Base-by-base conservation (phyloP, 257 asterid species). In the Scutellaria minor region DNA sequence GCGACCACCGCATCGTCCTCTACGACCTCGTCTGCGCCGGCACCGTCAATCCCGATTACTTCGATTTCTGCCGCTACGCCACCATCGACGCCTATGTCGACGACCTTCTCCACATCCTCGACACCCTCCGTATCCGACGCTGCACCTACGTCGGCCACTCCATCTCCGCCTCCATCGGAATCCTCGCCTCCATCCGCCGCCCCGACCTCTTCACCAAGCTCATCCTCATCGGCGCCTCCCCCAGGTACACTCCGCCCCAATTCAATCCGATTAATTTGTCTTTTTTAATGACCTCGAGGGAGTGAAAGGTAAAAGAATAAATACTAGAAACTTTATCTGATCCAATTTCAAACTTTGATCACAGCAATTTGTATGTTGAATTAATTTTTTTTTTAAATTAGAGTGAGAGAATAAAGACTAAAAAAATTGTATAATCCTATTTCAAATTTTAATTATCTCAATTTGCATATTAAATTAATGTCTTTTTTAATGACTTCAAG, bases 21-120 rank as follows among this genome's bases (percentile, higher is more conserved):
- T 93, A 82, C 52, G 98, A 93, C 74, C 89, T 93, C 31, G 97
- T 87, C n/a, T 93, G 98, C 68, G 98, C 98, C 55, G 98, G 98
- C 75, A 89, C 96, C 7, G 98, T 93, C 44, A 93, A 91, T 78
- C 98, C 98, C 6, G 98, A 93, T 59, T 79, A 78, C 86, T 93
- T 93, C 79, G 93, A 90, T 80, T 93, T 86, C 82, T 77, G 75
- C n/a, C 96, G 97, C 24, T 94, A 94, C 85, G 83, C 93, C 3
- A 75, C 95, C 9, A 87, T 94, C n/a, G 97, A 94, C 70, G 88
- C 97, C 73, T 91, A 84, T 58, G 99, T 85, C 4, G 99, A 94
- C 60, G 99, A 94, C 59, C 86, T 94, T 6, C 83, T 94, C 65
- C 46, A 76, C 74, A 91, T 94, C 55, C 92, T 94, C 58, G 93